Percentiles rank a stretch among this genome's conserved stretches.
phyloP scores from a whole-genome alignment of 805 yeast species.

The Lipomyces starkeyi region DNA sequence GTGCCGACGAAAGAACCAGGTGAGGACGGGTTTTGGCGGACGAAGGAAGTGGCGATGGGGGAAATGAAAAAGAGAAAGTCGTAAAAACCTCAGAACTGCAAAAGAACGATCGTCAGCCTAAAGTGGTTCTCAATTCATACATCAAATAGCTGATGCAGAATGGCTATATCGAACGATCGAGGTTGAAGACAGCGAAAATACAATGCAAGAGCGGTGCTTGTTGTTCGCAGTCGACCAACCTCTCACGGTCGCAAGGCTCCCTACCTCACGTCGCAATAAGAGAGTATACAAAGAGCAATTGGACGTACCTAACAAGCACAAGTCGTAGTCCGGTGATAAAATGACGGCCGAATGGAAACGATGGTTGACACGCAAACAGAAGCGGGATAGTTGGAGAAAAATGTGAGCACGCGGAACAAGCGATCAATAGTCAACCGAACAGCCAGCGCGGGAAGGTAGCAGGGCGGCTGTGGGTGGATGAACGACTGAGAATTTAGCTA shows the following conservation, averaged over 20 bases:
- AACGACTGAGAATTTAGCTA: background rate
- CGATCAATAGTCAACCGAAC: background rate
- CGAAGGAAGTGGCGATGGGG: background rate
- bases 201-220: background rate
- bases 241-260: background rate
- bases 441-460: background rate
- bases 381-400: background rate
- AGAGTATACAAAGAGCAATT: background rate
- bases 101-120: background rate
- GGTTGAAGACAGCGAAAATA: background rate
- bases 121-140: background rate
- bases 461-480: background rate
- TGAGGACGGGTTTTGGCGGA: conserved; percentile 5
- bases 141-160: background rate
- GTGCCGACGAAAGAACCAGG: conserved; percentile 1
- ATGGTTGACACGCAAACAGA: background rate
- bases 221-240: background rate
- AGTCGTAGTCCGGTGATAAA: background rate
- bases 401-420: background rate
- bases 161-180: background rate
- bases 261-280: background rate
- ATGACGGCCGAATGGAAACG: background rate
- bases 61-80: background rate
- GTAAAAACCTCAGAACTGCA: background rate
- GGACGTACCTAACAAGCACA: background rate